These are phyloP conservation scores for Phytophthora quininea DNA, from an alignment of 352 stramenopile species.

Conservation along the genomic window DNA sequence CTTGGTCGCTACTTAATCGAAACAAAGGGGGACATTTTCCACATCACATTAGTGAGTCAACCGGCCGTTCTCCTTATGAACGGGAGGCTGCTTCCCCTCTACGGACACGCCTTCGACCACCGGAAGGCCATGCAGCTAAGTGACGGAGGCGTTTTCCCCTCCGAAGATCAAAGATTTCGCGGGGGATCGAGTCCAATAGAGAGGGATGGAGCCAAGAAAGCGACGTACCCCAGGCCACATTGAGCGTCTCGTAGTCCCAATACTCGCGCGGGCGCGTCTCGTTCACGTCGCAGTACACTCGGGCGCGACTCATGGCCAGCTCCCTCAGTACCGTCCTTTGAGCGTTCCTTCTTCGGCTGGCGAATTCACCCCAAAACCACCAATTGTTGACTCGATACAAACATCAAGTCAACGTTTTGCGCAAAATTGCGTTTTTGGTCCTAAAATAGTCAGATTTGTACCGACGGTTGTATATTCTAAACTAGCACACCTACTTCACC, in stretches of 20 bases:
- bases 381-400: not conserved
- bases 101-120: not conserved
- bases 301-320: constrained; percentile 65
- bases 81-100: not conserved
- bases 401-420: not conserved
- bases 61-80: not conserved
- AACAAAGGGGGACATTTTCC: constrained; percentile 2
- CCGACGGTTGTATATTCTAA: too few species aligned
- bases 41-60: constrained; percentile 12
- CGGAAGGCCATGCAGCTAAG: not conserved
- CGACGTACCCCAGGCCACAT: constrained; percentile 93
- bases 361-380: constrained; percentile 14
- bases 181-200: not conserved
- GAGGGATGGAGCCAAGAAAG: constrained; percentile 1
- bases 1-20: constrained; percentile 88
- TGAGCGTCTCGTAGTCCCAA: constrained; percentile 99
- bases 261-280: constrained; percentile 97
- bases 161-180: constrained; percentile 30
- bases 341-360: constrained; percentile 20
- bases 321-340: constrained; percentile 21
- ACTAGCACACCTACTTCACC: too few species aligned
- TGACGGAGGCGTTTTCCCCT: constrained; percentile 3
- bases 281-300: constrained; percentile 95
- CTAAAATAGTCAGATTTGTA: too few species aligned
- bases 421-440: not conserved